These are phyloP conservation scores for Xylaria polymorpha DNA, from an alignment of 2,329 filamentous ascomycete species.

Conservation along the genomic window DNA sequence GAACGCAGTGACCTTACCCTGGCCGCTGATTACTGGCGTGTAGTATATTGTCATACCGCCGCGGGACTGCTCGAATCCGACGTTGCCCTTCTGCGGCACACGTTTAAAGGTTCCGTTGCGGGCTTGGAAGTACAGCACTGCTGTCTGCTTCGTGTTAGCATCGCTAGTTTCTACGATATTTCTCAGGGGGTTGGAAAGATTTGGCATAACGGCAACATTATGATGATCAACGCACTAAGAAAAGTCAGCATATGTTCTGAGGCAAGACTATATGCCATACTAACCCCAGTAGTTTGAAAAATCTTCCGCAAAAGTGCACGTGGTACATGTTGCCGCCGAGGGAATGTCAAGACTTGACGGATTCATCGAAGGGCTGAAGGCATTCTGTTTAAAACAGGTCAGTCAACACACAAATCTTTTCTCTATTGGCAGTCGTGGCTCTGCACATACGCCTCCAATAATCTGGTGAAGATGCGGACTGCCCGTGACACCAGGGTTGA, in stretches of 20 bases:
- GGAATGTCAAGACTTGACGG: slow-evolving; percentile 46
- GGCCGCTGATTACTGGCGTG: slow-evolving; percentile 44
- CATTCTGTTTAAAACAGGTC: slow-evolving; percentile 39
- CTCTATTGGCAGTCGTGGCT: neutral
- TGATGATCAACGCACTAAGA: slow-evolving; percentile 9
- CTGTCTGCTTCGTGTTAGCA: slow-evolving; percentile 46
- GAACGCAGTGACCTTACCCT: slow-evolving; percentile 54
- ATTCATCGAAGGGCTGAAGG: slow-evolving; percentile 50
- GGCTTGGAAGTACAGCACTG: slow-evolving; percentile 55
- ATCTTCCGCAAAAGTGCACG: slow-evolving; percentile 57
- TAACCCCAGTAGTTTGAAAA: slow-evolving; percentile 54
- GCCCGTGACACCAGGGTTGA: slow-evolving; percentile 44
- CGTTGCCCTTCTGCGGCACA: slow-evolving; percentile 45
- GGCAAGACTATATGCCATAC: neutral
- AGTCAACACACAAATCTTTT: neutral
- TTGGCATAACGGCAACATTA: neutral
- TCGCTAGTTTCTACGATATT: neutral
- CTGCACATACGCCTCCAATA: slow-evolving; percentile 46
- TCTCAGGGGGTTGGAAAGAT: neutral
- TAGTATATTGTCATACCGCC: slow-evolving; percentile 59
- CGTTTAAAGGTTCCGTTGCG: slow-evolving; percentile 53
- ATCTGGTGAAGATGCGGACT: slow-evolving; percentile 48
- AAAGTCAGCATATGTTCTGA: neutral
- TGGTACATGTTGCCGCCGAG: slow-evolving; percentile 54
- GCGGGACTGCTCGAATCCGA: slow-evolving; percentile 50